A percentile compares a stretch with the other conserved stretches of the same genome.
These are phyloP conservation scores for Plasmodium coatneyi DNA, from an alignment of 169 alveolate genomes.

Conservation along the genomic window DNA sequence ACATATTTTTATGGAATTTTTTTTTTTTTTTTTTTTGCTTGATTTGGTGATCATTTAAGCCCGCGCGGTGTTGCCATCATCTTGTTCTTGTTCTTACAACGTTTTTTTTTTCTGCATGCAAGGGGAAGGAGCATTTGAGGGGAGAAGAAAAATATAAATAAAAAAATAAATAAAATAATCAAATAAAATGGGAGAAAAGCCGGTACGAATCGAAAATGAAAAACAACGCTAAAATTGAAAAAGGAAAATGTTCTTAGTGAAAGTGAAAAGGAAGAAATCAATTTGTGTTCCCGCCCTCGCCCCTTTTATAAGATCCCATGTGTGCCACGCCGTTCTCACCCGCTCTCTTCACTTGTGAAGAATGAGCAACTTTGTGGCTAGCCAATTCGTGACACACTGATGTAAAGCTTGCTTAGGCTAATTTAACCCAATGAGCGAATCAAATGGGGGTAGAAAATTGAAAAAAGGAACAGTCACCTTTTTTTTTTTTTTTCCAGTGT, in stretches of 20 bases:
- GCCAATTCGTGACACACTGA: neutral
- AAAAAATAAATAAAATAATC: neutral
- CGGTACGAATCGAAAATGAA: neutral
- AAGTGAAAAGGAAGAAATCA: neutral
- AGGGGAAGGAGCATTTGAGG: neutral
- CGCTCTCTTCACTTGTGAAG: neutral
- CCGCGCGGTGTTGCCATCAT: neutral
- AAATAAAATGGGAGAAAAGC: neutral
- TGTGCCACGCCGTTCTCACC: neutral
- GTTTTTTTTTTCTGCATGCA: neutral
- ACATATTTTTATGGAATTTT: neutral
- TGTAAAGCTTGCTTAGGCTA: neutral
- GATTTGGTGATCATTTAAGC: neutral
- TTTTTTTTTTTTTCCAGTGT: neutral
- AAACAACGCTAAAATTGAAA: neutral
- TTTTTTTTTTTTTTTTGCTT: neutral
- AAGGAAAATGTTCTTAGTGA: neutral
- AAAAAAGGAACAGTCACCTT: neutral
- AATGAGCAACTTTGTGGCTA: neutral
- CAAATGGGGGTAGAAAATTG: neutral
- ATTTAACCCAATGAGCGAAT: neutral
- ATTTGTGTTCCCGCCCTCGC: neutral
- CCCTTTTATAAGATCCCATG: neutral
- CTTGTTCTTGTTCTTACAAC: conserved; percentile 4
- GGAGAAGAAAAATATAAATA: neutral